These are phyloP conservation scores for Biscutella laevigata DNA, from an alignment of 441 rosid genomes.

Conservation along the genomic window DNA sequence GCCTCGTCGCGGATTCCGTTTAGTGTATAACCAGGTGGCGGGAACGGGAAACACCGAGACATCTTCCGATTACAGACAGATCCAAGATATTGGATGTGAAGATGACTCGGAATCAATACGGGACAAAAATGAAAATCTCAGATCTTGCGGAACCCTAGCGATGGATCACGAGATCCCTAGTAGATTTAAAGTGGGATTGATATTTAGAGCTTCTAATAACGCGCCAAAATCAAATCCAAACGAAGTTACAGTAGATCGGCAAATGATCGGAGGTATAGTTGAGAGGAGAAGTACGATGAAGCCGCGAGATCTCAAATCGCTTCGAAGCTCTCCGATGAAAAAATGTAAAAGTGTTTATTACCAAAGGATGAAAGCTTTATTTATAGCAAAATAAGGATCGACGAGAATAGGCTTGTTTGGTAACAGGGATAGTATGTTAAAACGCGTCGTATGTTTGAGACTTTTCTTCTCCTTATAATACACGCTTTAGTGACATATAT, in stretches of 20 bases:
- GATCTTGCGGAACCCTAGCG: constrained; percentile 31
- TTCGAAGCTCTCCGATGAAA: constrained; percentile 20
- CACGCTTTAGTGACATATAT: background rate
- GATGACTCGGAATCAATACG: background rate
- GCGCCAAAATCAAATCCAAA: constrained; percentile 18
- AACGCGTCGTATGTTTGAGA: background rate
- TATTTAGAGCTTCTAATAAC: background rate
- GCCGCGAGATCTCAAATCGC: constrained; percentile 16
- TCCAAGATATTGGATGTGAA: background rate
- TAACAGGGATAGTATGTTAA: background rate
- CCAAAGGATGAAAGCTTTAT: background rate
- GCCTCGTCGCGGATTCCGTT: constrained; percentile 44
- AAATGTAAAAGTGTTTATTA: background rate
- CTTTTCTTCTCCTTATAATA: background rate
- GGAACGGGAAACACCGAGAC: constrained; percentile 61
- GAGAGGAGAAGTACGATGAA: constrained; percentile 6
- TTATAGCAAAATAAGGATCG: constrained; percentile 14
- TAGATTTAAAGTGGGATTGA: constrained; percentile 2
- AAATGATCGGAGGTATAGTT: background rate
- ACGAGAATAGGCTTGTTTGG: constrained; percentile 20
- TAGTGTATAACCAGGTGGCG: constrained; percentile 52
- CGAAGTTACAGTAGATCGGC: constrained; percentile 2
- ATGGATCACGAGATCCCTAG: constrained; percentile 14
- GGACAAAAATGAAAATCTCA: constrained; percentile 14
- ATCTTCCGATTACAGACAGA: constrained; percentile 23